Evolutionary conservation across 1,139 yeast genomes (phyloP).

Genomic region (Martiniozyma asiatica): DNA sequence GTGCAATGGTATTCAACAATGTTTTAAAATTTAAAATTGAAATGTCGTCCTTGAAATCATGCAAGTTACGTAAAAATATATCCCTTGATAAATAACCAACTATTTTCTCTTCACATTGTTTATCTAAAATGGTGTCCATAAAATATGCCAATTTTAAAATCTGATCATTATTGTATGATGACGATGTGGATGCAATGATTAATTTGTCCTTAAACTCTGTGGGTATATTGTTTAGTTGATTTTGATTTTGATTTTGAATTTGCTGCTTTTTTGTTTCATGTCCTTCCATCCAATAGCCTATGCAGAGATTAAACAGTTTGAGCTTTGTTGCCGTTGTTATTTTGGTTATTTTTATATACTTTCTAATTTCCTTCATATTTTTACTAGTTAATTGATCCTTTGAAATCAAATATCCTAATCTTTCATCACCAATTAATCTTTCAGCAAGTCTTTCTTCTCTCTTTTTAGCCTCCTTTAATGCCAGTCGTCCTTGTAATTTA

Average conservation of each 20-base stretch:
- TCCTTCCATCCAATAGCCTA: background rate
- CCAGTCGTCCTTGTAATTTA: constrained; percentile 25
- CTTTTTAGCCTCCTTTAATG: constrained; percentile 18
- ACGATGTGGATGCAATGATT: no score
- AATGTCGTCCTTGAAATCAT: constrained; percentile 23
- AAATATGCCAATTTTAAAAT: background rate
- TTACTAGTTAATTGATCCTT: constrained; percentile 23
- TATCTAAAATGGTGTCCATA: background rate
- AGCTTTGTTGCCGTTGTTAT: constrained; percentile 1
- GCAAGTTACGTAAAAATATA: constrained; percentile 10
- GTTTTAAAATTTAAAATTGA: constrained; percentile 18
- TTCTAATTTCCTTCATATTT: constrained; percentile 27
- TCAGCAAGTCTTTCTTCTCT: constrained; percentile 22
- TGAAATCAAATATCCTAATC: constrained; percentile 23
- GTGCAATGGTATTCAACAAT: constrained; percentile 15
- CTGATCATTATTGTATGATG: background rate
- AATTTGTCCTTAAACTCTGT: no score
- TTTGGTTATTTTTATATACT: constrained; percentile 24
- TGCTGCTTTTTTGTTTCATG: no score
- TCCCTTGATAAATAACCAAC: constrained; percentile 17
- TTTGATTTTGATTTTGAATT: no score
- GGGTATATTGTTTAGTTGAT: no score
- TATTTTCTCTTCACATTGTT: constrained; percentile 18
- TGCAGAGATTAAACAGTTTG: background rate
- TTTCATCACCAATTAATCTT: constrained; percentile 23